A percentile compares a stretch with the other conserved stretches of the same genome.
These are phyloP conservation scores for Cymbopogon flexuosus DNA, from an alignment of 202 grass and related monocot genomes.

Conservation along the genomic window DNA sequence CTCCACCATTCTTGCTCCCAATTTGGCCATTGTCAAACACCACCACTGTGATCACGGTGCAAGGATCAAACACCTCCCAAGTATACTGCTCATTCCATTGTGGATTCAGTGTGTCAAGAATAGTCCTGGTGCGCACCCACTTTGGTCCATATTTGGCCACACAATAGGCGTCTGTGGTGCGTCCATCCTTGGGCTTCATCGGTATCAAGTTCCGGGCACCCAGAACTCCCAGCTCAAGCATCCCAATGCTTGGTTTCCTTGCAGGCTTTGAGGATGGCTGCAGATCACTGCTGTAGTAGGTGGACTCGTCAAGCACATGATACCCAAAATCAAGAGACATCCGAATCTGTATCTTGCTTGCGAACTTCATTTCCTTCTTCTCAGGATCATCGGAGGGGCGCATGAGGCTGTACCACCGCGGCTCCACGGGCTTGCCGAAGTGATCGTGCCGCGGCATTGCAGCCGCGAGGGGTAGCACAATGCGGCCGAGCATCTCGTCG, in stretches of 20 bases:
- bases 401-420: conserved; percentile 67
- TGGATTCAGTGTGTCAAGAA: conserved; percentile 66
- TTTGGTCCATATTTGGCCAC: conserved; percentile 91
- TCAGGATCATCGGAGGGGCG: conserved; percentile 47
- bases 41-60: conserved; percentile 80
- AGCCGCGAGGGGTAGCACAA: conserved; percentile 47
- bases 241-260: conserved; percentile 73
- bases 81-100: conserved; percentile 99
- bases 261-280: conserved; percentile 68
- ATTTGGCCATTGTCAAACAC: conserved; percentile 89
- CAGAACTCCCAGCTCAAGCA: conserved; percentile 85
- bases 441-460: conserved; percentile 56
- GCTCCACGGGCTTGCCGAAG: conserved; percentile 58
- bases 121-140: conserved; percentile 90
- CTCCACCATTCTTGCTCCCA: conserved; percentile 49
- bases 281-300: conserved; percentile 92
- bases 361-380: conserved; percentile 72
- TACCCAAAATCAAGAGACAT: conserved; percentile 75
- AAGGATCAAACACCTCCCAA: conserved; percentile 97
- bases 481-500: conserved; percentile 76
- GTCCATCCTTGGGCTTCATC: conserved; percentile 85
- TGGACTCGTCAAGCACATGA: conserved; percentile 93
- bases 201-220: conserved; percentile 71
- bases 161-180: conserved; percentile 77
- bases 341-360: conserved; percentile 82